phyloP scores from a whole-genome alignment of 768 basidiomycete genomes.

The Phaeotremella fagi region DNA sequence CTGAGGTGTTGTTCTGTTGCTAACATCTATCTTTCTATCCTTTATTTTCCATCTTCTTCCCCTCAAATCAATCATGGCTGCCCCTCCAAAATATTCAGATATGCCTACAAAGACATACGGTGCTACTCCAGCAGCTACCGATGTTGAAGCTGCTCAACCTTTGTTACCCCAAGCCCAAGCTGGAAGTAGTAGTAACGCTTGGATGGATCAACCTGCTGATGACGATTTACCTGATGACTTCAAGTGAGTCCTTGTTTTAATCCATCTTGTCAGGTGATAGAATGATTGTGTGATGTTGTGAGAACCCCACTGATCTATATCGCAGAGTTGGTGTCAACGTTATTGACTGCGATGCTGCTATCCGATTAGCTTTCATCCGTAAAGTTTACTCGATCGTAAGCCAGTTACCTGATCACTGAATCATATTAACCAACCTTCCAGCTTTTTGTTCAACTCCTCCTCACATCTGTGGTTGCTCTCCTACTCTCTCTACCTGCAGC shows the following conservation, averaged over 20 bases:
- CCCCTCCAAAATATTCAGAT: slow-evolving; percentile 42
- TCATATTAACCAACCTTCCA: slow-evolving; percentile 36
- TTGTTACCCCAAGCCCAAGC: slow-evolving; percentile 16
- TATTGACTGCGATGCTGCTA: slow-evolving; percentile 54
- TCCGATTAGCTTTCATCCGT: slow-evolving; percentile 73
- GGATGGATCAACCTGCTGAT: slow-evolving; percentile 62
- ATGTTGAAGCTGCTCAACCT: slow-evolving; percentile 12
- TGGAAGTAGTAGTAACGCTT: slow-evolving; percentile 34
- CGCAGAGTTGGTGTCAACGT: slow-evolving; percentile 20
- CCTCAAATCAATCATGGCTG: slow-evolving; percentile 15
- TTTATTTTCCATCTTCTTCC: neutral
- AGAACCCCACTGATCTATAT: neutral
- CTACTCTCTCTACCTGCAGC: slow-evolving; percentile 63
- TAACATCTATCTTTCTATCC: neutral
- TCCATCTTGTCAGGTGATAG: neutral
- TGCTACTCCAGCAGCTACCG: slow-evolving; percentile 9
- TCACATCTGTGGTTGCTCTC: slow-evolving; percentile 74
- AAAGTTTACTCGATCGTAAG: slow-evolving; percentile 56
- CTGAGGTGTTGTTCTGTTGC: neutral
- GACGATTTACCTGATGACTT: slow-evolving; percentile 88
- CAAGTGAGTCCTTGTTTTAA: slow-evolving; percentile 59
- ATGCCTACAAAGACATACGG: slow-evolving; percentile 30
- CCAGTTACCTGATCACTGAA: neutral
- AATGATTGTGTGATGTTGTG: no score
- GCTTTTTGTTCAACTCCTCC: slow-evolving; percentile 59